Evolutionary conservation across 176 grass and related monocot species (phyloP).

Genomic region (Miscanthus lutarioriparius): DNA sequence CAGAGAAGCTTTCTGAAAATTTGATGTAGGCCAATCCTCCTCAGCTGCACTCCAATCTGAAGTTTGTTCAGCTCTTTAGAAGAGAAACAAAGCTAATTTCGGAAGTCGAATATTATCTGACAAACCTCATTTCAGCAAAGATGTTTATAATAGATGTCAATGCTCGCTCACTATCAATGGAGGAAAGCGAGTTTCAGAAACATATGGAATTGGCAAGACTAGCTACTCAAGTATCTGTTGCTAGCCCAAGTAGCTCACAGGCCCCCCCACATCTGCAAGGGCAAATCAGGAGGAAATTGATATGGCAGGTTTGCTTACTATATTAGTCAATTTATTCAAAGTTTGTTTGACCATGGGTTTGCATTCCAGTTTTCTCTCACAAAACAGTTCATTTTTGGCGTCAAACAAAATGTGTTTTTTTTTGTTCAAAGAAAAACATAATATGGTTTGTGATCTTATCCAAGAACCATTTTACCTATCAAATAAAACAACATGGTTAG

Average conservation of each 20-base stretch:
- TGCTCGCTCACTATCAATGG: slow-evolving; percentile 67
- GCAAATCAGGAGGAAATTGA: slow-evolving; percentile 35
- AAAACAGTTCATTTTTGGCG: background rate
- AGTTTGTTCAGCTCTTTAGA: slow-evolving; percentile 86
- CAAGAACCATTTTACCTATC: slow-evolving; percentile 15
- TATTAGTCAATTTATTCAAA: background rate
- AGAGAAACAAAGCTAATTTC: slow-evolving; percentile 87
- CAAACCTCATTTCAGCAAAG: slow-evolving; percentile 85
- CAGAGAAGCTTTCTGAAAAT: slow-evolving; percentile 15
- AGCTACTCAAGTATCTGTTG: slow-evolving; percentile 46
- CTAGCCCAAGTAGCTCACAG: slow-evolving; percentile 38
- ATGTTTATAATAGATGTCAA: slow-evolving; percentile 83
- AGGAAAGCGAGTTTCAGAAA: slow-evolving; percentile 74
- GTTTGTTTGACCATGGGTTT: slow-evolving; percentile 5
- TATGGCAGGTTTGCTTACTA: slow-evolving; percentile 42
- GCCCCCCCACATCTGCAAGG: slow-evolving; percentile 12
- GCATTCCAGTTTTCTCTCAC: slow-evolving; percentile 1
- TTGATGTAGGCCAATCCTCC: slow-evolving; percentile 84
- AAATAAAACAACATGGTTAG: background rate
- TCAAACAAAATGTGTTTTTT: background rate
- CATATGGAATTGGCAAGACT: slow-evolving; percentile 70
- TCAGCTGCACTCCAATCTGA: slow-evolving; percentile 88
- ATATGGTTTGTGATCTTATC: background rate
- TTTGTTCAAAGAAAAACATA: background rate
- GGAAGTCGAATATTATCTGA: slow-evolving; percentile 95